Evolutionary conservation across 1,284 basidiomycete genomes (phyloP).

Genomic region (Microbotryum silenes-acaulis): DNA sequence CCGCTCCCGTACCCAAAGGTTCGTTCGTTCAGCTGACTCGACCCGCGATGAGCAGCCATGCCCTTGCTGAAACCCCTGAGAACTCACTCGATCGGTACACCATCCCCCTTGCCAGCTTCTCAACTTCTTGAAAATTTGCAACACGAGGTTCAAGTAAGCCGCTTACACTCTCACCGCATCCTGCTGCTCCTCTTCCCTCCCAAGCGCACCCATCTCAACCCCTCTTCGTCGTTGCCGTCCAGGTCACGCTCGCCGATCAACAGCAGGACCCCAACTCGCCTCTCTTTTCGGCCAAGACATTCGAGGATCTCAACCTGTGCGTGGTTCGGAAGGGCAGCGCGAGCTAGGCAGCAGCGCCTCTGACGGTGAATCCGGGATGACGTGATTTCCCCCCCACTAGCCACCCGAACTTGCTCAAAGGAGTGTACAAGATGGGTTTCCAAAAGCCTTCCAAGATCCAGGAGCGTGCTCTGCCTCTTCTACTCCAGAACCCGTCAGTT

Average conservation of each 20-base stretch:
- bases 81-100: neutral
- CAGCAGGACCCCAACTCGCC: slow-evolving; percentile 95
- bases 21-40: too few relatives aligned
- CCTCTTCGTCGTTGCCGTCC: neutral
- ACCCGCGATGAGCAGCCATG: too few relatives aligned
- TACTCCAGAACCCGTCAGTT: slow-evolving; percentile 79
- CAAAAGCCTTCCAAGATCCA: slow-evolving; percentile 98
- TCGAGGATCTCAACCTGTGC: slow-evolving; percentile 87
- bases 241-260: slow-evolving; percentile 96
- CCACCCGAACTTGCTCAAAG: slow-evolving; percentile 81
- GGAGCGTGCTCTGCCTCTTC: slow-evolving; percentile 87
- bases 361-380: neutral
- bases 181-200: neutral
- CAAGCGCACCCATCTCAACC: neutral
- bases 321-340: slow-evolving; percentile 36
- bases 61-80: neutral
- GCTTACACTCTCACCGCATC: too few relatives aligned
- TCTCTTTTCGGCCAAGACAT: slow-evolving; percentile 84
- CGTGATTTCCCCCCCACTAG: slow-evolving; percentile 44
- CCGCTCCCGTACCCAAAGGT: neutral
- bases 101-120: slow-evolving; percentile 10
- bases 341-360: slow-evolving; percentile 17
- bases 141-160: slow-evolving; percentile 29
- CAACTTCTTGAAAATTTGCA: slow-evolving; percentile 24
- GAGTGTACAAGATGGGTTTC: slow-evolving; percentile 94